Percentiles rank a stretch among this genome's conserved stretches.
phyloP scores from a whole-genome alignment of 2,329 filamentous ascomycete species.

The Lachnum nothofagi region DNA sequence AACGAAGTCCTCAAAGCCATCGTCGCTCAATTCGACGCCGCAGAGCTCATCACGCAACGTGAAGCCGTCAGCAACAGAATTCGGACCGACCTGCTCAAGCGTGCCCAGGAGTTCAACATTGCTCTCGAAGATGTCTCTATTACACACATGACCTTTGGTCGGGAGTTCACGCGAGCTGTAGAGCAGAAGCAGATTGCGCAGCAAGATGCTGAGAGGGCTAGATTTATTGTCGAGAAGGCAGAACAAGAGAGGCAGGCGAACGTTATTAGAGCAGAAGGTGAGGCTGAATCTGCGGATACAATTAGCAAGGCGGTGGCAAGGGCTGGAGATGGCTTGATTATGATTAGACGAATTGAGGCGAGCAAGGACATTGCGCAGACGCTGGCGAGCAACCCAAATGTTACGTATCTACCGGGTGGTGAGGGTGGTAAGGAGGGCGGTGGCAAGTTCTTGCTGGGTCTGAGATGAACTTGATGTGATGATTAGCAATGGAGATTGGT shows the following conservation, averaged over 20 bases:
- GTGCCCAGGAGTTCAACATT: conserved; percentile 97
- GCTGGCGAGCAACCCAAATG: conserved; percentile 84
- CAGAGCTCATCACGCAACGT: conserved; percentile 96
- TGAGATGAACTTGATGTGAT: conserved; percentile 41
- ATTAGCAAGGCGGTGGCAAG: conserved; percentile 92
- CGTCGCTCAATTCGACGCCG: conserved; percentile 97
- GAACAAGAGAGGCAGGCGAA: conserved; percentile 99
- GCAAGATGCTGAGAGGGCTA: conserved; percentile 93
- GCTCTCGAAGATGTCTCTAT: conserved; percentile 97
- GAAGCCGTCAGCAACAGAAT: conserved; percentile 96
- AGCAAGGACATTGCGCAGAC: conserved; percentile 93
- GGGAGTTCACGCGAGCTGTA: conserved; percentile 96
- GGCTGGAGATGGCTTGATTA: conserved; percentile 85
- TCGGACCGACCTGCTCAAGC: conserved; percentile 83
- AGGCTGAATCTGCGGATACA: conserved; percentile 92
- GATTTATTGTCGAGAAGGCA: conserved; percentile 97
- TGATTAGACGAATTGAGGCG: conserved; percentile 96
- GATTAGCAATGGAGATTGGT: conserved; percentile 9
- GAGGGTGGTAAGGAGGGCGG: conserved; percentile 49
- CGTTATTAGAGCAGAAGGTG: conserved; percentile 95
- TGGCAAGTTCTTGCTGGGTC: conserved; percentile 61
- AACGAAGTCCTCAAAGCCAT: conserved; percentile 99
- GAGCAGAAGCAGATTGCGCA: conserved; percentile 99
- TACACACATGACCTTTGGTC: conserved; percentile 99
- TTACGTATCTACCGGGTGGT: conserved; percentile 84